Conservation (phyloP, 228 moss, liverwort and hornwort species). For the Sphagnum fallax region DNA sequence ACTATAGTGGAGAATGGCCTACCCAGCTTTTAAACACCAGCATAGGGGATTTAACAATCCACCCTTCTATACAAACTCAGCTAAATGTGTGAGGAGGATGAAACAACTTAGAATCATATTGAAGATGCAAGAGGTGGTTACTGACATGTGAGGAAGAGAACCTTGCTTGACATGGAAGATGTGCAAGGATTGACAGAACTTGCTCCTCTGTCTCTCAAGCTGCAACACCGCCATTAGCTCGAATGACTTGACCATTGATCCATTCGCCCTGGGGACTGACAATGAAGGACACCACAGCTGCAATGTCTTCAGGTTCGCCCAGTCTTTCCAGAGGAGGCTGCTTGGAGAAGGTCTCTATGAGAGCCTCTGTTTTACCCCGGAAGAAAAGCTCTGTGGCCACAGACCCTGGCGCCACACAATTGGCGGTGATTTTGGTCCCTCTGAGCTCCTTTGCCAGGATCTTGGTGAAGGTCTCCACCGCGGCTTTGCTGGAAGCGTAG, state of each 20-base stretch:
- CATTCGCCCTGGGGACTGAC: constrained; percentile 42
- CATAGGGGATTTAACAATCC: no score
- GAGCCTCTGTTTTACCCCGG: constrained; percentile 33
- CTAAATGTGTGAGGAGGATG: no score
- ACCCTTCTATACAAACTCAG: no score
- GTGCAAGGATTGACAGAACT: no score
- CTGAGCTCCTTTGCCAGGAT: constrained; percentile 55
- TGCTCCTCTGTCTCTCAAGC: not conserved
- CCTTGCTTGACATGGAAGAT: no score
- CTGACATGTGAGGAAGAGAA: no score
- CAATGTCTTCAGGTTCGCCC: constrained; percentile 48
- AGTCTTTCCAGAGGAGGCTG: constrained; percentile 32
- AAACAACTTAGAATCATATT: no score
- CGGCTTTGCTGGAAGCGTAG: constrained; percentile 48
- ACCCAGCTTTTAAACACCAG: no score
- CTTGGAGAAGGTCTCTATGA: constrained; percentile 10
- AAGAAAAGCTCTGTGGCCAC: constrained; percentile 50
- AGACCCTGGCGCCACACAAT: constrained; percentile 54
- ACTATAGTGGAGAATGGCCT: no score
- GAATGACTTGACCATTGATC: constrained; percentile 69
- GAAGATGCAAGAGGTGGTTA: no score
- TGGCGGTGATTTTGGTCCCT: constrained; percentile 52
- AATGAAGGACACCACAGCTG: constrained; percentile 32
- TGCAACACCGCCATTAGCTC: constrained; percentile 36
- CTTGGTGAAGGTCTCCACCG: constrained; percentile 50